Conservation (phyloP, 371 early-diverging fungal genomes). For the Rhizopus arrhizus region DNA sequence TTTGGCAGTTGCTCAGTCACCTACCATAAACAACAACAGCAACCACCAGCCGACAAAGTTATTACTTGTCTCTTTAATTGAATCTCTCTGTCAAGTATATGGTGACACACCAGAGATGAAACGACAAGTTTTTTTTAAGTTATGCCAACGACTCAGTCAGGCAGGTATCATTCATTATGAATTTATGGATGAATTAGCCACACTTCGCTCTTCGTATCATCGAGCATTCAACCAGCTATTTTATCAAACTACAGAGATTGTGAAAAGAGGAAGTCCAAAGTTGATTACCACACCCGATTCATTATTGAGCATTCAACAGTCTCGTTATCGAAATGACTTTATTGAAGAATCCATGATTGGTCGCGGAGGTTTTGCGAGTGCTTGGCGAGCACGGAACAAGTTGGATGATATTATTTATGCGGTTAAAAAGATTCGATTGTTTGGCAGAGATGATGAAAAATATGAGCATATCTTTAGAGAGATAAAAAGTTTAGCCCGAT, state of each 20-base stretch:
- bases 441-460: constrained; percentile 39
- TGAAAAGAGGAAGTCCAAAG: constrained; percentile 28
- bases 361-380: constrained; percentile 94
- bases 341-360: constrained; percentile 77
- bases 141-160: constrained; percentile 62
- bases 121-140: constrained; percentile 76
- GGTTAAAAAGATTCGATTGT: constrained; percentile 77
- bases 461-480: constrained; percentile 86
- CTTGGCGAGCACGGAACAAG: constrained; percentile 74
- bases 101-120: constrained; percentile 80
- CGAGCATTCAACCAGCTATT: constrained; percentile 82
- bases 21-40: constrained; percentile 29
- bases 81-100: constrained; percentile 85
- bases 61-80: constrained; percentile 73
- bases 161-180: constrained; percentile 83
- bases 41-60: constrained; percentile 69
- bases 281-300: constrained; percentile 20
- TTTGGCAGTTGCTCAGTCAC: constrained; percentile 12
- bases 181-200: constrained; percentile 73
- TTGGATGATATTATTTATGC: constrained; percentile 89
- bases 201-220: constrained; percentile 79
- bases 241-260: constrained; percentile 70
- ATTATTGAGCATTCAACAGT: constrained; percentile 57
- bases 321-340: constrained; percentile 87
- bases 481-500: constrained; percentile 84